A percentile compares a stretch with the other conserved stretches of the same genome.
Conservation (phyloP, 192 early-diverging fungal species). For the Entophlyctis luteolus region DNA sequence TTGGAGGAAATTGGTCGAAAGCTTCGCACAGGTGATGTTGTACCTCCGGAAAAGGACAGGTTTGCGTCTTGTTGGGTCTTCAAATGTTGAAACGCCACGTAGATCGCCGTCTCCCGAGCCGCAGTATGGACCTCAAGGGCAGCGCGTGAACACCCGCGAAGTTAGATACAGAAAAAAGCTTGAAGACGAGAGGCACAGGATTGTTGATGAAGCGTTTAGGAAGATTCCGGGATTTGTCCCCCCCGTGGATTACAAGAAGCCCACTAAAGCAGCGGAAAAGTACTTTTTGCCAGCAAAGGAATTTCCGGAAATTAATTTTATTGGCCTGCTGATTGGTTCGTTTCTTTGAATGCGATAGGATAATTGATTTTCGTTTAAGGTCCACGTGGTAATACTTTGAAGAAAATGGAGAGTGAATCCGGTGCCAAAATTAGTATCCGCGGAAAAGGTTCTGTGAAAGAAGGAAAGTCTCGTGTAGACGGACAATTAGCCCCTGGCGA, state of each 20-base stretch:
- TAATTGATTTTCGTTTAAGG: slow-evolving; percentile 33
- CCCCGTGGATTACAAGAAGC: slow-evolving; percentile 84
- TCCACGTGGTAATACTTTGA: slow-evolving; percentile 93
- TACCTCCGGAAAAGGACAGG: slow-evolving; percentile 76
- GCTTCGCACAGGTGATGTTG: slow-evolving; percentile 74
- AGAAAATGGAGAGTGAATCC: slow-evolving; percentile 90
- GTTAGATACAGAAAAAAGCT: slow-evolving; percentile 82
- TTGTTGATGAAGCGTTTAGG: slow-evolving; percentile 76
- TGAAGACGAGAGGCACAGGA: slow-evolving; percentile 86
- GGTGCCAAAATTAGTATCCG: slow-evolving; percentile 96
- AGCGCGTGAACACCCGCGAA: slow-evolving; percentile 94
- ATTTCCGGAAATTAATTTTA: slow-evolving; percentile 96
- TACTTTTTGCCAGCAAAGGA: slow-evolving; percentile 93
- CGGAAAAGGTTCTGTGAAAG: slow-evolving; percentile 93
- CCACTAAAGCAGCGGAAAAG: slow-evolving; percentile 83
- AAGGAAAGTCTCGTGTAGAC: slow-evolving; percentile 68
- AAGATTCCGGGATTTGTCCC: slow-evolving; percentile 80
- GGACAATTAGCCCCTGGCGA: slow-evolving; percentile 47
- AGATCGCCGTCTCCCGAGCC: slow-evolving; percentile 98
- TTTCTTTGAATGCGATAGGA: not conserved
- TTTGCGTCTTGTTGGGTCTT: slow-evolving; percentile 26
- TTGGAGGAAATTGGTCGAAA: slow-evolving; percentile 87
- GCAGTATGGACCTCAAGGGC: slow-evolving; percentile 85
- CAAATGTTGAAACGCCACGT: no score
- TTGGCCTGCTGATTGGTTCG: slow-evolving; percentile 84